Conservation (phyloP, 345 rosid genomes). For the Gossypium stocksii region DNA sequence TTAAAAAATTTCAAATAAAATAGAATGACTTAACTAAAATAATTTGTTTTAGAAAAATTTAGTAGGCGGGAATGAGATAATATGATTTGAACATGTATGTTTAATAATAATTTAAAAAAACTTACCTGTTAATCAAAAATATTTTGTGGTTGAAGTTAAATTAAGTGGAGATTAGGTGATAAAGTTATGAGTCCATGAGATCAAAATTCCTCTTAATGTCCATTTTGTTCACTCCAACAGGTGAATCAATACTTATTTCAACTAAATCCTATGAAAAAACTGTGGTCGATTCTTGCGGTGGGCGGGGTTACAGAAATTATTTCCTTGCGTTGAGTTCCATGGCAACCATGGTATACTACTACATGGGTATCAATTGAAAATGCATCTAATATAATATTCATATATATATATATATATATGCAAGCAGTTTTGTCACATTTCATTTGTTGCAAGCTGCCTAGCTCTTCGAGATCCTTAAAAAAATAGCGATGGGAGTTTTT, state of each 20-base stretch:
- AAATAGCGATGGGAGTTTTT: neutral
- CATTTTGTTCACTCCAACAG: neutral
- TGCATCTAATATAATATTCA: neutral
- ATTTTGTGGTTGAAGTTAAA: neutral
- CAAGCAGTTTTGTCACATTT: constrained; percentile 3
- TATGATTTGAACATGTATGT: too few species aligned
- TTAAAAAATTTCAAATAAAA: too few species aligned
- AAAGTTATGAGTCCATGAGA: neutral
- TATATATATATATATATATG: neutral
- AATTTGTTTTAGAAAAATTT: too few species aligned
- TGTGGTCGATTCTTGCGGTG: neutral
- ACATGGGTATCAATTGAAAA: neutral
- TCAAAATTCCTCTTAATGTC: neutral
- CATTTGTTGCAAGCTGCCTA: neutral
- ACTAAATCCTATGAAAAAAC: neutral
- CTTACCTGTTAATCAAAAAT: too few species aligned
- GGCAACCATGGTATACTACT: neutral
- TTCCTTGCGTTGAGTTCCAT: neutral
- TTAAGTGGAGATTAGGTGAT: neutral
- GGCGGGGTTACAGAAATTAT: neutral
- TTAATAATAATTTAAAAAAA: too few species aligned
- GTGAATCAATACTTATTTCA: neutral
- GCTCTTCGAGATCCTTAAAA: neutral
- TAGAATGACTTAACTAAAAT: too few species aligned
- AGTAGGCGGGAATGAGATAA: too few species aligned